phyloP scores from a whole-genome alignment of 2,329 filamentous ascomycete genomes.

The Eurotiales sp. region DNA sequence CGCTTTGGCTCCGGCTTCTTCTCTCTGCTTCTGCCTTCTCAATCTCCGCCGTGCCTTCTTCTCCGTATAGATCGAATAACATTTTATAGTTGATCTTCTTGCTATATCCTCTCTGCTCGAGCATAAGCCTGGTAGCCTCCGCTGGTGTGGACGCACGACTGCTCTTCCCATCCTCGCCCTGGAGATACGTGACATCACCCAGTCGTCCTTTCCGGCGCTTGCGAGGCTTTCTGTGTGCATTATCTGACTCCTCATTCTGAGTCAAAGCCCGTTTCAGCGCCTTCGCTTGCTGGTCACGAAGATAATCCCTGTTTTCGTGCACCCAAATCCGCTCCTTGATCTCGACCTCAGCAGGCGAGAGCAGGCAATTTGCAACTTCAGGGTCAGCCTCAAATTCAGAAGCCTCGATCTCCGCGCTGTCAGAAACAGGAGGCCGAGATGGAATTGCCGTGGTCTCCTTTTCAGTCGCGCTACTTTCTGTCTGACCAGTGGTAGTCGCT shows the following conservation, averaged over 20 bases:
- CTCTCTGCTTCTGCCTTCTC: slow-evolving; percentile 26
- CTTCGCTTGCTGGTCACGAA: slow-evolving; percentile 82
- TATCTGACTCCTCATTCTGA: slow-evolving; percentile 44
- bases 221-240: slow-evolving; percentile 39
- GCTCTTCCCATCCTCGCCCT: slow-evolving; percentile 60
- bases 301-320: slow-evolving; percentile 89
- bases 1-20: slow-evolving; percentile 33
- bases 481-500: slow-evolving; percentile 15
- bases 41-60: slow-evolving; percentile 29
- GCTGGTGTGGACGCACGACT: slow-evolving; percentile 64
- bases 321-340: slow-evolving; percentile 93
- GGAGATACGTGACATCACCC: slow-evolving; percentile 45
- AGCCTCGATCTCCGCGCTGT: slow-evolving; percentile 59
- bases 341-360: slow-evolving; percentile 68
- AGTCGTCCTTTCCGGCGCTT: slow-evolving; percentile 48
- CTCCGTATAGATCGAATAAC: slow-evolving; percentile 37
- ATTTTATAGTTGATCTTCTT: slow-evolving; percentile 68
- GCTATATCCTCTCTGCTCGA: slow-evolving; percentile 65
- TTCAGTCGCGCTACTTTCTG: not conserved
- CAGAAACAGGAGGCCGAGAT: slow-evolving; percentile 49
- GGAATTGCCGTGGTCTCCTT: not conserved
- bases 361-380: slow-evolving; percentile 76
- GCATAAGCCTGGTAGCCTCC: slow-evolving; percentile 65
- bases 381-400: slow-evolving; percentile 86
- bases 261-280: slow-evolving; percentile 67